phyloP scores from a whole-genome alignment of 2,329 filamentous ascomycete species.

The Trichoderma asperellum region DNA sequence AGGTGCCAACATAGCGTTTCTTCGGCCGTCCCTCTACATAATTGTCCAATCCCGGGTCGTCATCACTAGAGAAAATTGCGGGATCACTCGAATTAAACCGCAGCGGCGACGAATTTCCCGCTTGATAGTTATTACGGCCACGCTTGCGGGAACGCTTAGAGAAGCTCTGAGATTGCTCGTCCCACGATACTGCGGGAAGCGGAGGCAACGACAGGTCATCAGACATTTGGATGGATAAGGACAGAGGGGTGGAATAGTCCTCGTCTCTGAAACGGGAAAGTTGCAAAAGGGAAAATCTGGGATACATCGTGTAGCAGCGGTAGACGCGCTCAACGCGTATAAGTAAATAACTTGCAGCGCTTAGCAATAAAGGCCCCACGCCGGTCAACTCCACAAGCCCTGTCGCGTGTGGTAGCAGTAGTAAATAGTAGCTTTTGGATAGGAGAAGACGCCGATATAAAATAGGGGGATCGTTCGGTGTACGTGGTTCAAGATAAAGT shows the following conservation, averaged over 20 bases:
- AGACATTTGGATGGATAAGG: slow-evolving; percentile 15
- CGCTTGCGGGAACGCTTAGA: slow-evolving; percentile 48
- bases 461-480: background rate
- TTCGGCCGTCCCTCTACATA: slow-evolving; percentile 60
- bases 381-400: background rate
- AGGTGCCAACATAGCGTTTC: slow-evolving; percentile 69
- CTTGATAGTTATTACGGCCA: slow-evolving; percentile 38
- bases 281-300: background rate
- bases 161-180: slow-evolving; percentile 46
- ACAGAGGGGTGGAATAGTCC: background rate
- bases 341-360: slow-evolving; percentile 24
- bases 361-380: slow-evolving; percentile 10
- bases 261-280: background rate
- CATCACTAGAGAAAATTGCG: slow-evolving; percentile 72
- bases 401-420: slow-evolving; percentile 6
- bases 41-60: slow-evolving; percentile 68
- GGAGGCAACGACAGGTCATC: slow-evolving; percentile 49
- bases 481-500: background rate
- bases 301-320: background rate
- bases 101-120: slow-evolving; percentile 37
- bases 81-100: slow-evolving; percentile 70
- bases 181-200: slow-evolving; percentile 46
- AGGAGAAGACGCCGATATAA: background rate
- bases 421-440: background rate
- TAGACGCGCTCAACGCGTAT: slow-evolving; percentile 19